These are phyloP conservation scores for Metschnikowia cubensis DNA, from an alignment of 805 yeast species.

Conservation along the genomic window DNA sequence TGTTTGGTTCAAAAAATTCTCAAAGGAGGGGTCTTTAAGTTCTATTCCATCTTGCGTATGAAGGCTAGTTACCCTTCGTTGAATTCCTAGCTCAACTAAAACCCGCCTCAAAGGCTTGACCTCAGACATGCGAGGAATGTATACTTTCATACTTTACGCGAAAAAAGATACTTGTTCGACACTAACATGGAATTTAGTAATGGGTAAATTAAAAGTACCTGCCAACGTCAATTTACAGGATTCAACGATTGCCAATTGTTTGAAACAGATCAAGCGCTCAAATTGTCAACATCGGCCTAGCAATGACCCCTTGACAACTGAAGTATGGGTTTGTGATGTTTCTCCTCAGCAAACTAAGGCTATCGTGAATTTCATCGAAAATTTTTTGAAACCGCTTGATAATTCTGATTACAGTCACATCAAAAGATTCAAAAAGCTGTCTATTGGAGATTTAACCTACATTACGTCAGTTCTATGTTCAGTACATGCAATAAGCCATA, in stretches of 20 bases:
- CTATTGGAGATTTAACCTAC: not conserved
- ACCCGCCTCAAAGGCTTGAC: not conserved
- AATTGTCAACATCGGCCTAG: constrained; percentile 10
- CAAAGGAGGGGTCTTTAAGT: not conserved
- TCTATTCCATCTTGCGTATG: not conserved
- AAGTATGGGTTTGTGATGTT: constrained; percentile 49
- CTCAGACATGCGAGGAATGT: not conserved
- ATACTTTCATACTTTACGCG: not conserved
- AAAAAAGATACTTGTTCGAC: not conserved
- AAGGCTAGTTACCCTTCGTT: not conserved
- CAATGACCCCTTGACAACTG: constrained; percentile 25
- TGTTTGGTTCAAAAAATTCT: not conserved
- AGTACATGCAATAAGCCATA: constrained; percentile 23
- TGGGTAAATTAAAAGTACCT: constrained; percentile 15
- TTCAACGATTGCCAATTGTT: constrained; percentile 42
- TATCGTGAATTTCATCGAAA: constrained; percentile 25
- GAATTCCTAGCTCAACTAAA: not conserved
- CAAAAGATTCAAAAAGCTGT: constrained; percentile 49
- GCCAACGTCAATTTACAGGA: constrained; percentile 41
- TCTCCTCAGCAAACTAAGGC: constrained; percentile 32
- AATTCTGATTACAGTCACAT: constrained; percentile 36
- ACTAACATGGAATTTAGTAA: not conserved
- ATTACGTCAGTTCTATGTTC: constrained; percentile 50
- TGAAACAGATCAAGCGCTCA: constrained; percentile 42
- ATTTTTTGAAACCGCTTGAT: constrained; percentile 27